Evolutionary conservation across 202 grass and related monocot species (phyloP).

Genomic region (Zoysia matrella): DNA sequence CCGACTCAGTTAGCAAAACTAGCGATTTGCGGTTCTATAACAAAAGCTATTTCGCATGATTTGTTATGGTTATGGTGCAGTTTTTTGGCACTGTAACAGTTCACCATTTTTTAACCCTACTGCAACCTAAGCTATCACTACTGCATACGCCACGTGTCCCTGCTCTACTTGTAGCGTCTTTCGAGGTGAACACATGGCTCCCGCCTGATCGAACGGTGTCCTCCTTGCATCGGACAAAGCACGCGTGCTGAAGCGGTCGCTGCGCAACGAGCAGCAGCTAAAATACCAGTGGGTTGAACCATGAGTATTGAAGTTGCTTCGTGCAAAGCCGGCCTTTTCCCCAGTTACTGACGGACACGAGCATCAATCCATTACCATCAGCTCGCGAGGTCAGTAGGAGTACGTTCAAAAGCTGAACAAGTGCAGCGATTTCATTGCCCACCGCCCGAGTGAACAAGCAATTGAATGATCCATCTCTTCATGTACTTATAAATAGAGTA

Average conservation of each 20-base stretch:
- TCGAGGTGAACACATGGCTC: conserved; percentile 34
- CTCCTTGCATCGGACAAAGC: conserved; percentile 14
- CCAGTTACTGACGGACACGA: conserved; percentile 21
- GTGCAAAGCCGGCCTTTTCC: not conserved
- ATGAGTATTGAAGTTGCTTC: conserved; percentile 22
- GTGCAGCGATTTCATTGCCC: conserved; percentile 34
- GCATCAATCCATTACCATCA: conserved; percentile 21
- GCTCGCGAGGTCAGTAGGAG: not conserved
- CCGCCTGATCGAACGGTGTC: not conserved
- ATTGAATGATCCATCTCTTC: conserved; percentile 33
- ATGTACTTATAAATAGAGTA: conserved; percentile 31
- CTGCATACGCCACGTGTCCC: conserved; percentile 15
- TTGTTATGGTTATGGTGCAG: no score
- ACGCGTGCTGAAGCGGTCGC: conserved; percentile 1
- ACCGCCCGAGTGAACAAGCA: conserved; percentile 36
- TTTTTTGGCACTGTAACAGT: no score
- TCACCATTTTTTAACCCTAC: no score
- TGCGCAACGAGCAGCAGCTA: conserved; percentile 15
- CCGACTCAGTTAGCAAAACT: no score
- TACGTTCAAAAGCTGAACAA: conserved; percentile 19
- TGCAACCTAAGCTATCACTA: not conserved
- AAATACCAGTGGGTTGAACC: not conserved
- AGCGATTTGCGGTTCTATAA: no score
- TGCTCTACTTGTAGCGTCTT: conserved; percentile 7
- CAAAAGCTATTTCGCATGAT: no score